Conservation (phyloP, 345 rosid genomes). For the Citrus mangshanensis region DNA sequence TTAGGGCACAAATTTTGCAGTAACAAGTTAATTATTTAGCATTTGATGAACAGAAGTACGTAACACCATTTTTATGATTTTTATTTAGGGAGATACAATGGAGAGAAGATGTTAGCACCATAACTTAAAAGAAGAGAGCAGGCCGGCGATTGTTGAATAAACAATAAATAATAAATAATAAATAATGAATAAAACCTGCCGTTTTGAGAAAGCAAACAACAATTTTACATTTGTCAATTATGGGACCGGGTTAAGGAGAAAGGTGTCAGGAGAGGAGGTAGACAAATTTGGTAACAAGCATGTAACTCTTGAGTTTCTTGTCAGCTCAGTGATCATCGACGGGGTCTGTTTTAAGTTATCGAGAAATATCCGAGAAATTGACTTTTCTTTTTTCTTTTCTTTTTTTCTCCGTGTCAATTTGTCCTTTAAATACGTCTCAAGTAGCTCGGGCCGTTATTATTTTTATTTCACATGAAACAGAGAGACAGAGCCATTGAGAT, state of each 20-base stretch:
- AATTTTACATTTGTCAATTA: no score
- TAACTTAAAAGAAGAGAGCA: no score
- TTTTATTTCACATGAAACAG: background rate
- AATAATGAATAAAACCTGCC: background rate
- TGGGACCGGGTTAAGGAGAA: background rate
- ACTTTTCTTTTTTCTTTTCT: background rate
- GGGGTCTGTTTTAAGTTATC: conserved; percentile 5
- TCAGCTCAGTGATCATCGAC: background rate
- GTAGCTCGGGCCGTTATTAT: background rate
- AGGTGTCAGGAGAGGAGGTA: background rate
- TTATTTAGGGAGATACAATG: background rate
- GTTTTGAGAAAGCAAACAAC: no score
- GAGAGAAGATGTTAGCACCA: background rate
- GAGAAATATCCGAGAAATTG: conserved; percentile 8
- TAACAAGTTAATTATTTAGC: background rate
- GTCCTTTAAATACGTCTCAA: background rate
- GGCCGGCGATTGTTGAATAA: no score
- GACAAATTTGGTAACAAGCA: background rate
- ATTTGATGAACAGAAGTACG: background rate
- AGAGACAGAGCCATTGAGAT: background rate
- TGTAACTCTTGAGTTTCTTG: background rate
- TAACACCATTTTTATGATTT: background rate
- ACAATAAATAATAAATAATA: no score
- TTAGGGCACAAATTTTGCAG: background rate
- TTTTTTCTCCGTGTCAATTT: background rate